These are phyloP conservation scores for Jatropha multifida DNA, from an alignment of 441 rosid species.

Conservation along the genomic window DNA sequence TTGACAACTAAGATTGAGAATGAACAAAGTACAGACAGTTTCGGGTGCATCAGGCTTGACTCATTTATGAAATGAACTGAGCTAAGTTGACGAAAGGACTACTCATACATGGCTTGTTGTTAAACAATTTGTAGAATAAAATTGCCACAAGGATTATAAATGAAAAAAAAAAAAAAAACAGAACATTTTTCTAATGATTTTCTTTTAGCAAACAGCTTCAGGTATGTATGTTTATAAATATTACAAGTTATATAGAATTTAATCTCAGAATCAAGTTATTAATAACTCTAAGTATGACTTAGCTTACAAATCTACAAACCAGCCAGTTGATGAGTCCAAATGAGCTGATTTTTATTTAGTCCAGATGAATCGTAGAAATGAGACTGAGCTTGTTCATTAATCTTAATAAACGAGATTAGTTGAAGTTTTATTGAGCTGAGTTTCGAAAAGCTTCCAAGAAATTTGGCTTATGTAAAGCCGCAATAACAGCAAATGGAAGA, in stretches of 20 bases:
- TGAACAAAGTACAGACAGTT: neutral
- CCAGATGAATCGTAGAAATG: neutral
- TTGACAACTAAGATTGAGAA: neutral
- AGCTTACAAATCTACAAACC: too few relatives aligned
- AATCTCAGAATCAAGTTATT: neutral
- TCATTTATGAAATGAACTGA: neutral
- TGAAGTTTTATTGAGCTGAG: neutral
- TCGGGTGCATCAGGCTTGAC: neutral
- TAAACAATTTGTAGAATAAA: neutral
- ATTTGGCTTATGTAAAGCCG: neutral
- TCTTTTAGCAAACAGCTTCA: too few relatives aligned
- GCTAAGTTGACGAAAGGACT: neutral
- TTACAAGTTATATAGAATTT: too few relatives aligned
- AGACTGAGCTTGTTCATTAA: neutral
- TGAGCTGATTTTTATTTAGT: too few relatives aligned
- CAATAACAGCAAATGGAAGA: neutral
- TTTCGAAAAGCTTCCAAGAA: neutral
- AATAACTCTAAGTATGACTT: too few relatives aligned
- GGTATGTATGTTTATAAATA: too few relatives aligned
- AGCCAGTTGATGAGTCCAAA: too few relatives aligned
- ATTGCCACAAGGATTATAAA: neutral
- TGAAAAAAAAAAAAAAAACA: too few relatives aligned
- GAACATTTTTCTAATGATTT: neutral
- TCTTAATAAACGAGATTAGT: neutral
- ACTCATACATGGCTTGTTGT: neutral